Evolutionary conservation across 2,329 filamentous ascomycete genomes (phyloP).

Genomic region (Colletotrichum endophyticum): DNA sequence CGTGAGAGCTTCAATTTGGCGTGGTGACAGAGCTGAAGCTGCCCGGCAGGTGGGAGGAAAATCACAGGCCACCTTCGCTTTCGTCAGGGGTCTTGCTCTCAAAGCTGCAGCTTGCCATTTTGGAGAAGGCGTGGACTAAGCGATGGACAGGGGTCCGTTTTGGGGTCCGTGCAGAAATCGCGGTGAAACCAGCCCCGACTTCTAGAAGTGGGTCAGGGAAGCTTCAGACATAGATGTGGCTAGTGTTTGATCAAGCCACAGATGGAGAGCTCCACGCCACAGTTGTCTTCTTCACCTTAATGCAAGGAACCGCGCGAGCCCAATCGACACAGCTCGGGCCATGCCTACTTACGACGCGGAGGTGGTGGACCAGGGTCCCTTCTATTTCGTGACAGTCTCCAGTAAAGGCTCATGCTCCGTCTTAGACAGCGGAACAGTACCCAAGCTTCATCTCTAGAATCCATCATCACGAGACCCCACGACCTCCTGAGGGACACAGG

Average conservation of each 20-base stretch:
- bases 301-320: neutral
- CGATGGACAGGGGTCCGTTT: neutral
- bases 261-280: neutral
- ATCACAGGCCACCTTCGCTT: constrained; percentile 14
- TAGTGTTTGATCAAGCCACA: neutral
- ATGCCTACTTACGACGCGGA: neutral
- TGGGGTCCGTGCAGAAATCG: constrained; percentile 14
- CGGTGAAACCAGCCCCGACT: constrained; percentile 11
- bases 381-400: neutral
- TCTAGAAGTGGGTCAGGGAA: neutral
- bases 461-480: neutral
- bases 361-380: constrained; percentile 9
- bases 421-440: neutral
- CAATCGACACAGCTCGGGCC: constrained; percentile 4
- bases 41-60: neutral
- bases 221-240: neutral
- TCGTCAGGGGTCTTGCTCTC: constrained; percentile 12
- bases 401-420: neutral
- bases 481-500: neutral
- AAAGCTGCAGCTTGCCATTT: neutral
- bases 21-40: neutral
- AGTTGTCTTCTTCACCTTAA: neutral
- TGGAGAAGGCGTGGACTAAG: neutral
- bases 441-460: neutral
- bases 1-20: constrained; percentile 7